A percentile compares a stretch with the other conserved stretches of the same genome.
Conservation (phyloP, 2,329 filamentous ascomycete genomes). For the Fusarium sp. region DNA sequence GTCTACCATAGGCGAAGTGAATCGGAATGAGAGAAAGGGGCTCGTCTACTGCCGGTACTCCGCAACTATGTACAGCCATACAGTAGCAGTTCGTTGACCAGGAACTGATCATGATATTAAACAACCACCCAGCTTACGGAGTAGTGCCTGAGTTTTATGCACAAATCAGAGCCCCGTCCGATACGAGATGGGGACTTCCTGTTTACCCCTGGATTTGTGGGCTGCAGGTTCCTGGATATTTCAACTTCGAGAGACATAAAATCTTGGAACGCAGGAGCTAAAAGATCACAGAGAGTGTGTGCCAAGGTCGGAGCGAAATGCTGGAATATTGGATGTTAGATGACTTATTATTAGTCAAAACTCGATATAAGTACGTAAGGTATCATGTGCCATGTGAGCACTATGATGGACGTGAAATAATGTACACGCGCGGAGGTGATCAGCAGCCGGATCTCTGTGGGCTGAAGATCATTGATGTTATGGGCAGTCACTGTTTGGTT, state of each 20-base stretch:
- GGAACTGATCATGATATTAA: constrained; percentile 8
- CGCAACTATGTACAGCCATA: not conserved
- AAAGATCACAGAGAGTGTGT: not conserved
- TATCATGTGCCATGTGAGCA: constrained; percentile 8
- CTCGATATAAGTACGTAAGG: not conserved
- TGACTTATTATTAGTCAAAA: not conserved
- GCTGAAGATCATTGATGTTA: constrained; percentile 20
- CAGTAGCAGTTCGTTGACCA: not conserved
- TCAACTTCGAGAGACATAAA: not conserved
- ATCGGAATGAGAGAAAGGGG: not conserved
- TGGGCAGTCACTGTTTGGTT: not conserved
- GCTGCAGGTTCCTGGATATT: not conserved
- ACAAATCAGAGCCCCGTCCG: constrained; percentile 19
- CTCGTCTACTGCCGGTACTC: not conserved
- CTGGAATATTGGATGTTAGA: not conserved
- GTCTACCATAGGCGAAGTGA: not conserved
- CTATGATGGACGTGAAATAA: not conserved
- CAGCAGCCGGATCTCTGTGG: constrained; percentile 16
- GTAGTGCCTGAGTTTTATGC: constrained; percentile 21
- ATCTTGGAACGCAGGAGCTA: not conserved
- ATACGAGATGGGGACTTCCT: constrained; percentile 26
- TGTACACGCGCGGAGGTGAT: constrained; percentile 24
- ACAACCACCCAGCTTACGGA: not conserved
- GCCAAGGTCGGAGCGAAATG: not conserved
- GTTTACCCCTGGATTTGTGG: constrained; percentile 27